Evolutionary conservation across 441 rosid genomes (phyloP).

Genomic region (Daphne laureola): DNA sequence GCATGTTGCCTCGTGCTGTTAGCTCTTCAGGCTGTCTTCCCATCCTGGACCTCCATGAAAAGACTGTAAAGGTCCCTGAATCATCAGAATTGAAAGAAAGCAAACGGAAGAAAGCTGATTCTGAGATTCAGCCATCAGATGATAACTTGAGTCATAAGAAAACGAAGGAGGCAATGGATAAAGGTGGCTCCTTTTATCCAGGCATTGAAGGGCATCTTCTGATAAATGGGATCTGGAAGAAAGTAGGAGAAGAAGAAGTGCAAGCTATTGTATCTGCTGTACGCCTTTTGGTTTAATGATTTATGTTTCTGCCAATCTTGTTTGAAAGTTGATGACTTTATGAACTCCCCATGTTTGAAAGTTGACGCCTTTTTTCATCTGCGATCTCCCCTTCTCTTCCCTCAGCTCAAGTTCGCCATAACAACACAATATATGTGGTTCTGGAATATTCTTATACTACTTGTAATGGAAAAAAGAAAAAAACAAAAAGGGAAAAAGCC

Average conservation of each 20-base stretch:
- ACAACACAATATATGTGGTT: too few species aligned
- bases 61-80: constrained; percentile 7
- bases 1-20: constrained; percentile 62
- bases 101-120: constrained; percentile 32
- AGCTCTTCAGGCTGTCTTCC: constrained; percentile 67
- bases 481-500: too few species aligned
- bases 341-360: too few species aligned
- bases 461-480: too few species aligned
- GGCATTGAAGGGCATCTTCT: constrained; percentile 34
- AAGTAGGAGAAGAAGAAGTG: constrained; percentile 37
- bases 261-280: constrained; percentile 31
- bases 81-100: constrained; percentile 22
- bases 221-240: constrained; percentile 57
- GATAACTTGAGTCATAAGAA: constrained; percentile 24
- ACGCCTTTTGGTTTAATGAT: constrained; percentile 31
- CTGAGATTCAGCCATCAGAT: constrained; percentile 16
- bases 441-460: too few species aligned
- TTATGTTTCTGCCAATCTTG: too few species aligned
- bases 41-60: constrained; percentile 30
- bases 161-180: constrained; percentile 24
- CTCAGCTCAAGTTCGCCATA: too few species aligned
- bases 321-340: too few species aligned
- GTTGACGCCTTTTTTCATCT: too few species aligned
- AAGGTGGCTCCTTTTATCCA: constrained; percentile 2
- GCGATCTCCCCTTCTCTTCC: too few species aligned